Evolutionary conservation across 2,329 filamentous ascomycete species (phyloP).

Genomic region (Microsporum ferrugineum): DNA sequence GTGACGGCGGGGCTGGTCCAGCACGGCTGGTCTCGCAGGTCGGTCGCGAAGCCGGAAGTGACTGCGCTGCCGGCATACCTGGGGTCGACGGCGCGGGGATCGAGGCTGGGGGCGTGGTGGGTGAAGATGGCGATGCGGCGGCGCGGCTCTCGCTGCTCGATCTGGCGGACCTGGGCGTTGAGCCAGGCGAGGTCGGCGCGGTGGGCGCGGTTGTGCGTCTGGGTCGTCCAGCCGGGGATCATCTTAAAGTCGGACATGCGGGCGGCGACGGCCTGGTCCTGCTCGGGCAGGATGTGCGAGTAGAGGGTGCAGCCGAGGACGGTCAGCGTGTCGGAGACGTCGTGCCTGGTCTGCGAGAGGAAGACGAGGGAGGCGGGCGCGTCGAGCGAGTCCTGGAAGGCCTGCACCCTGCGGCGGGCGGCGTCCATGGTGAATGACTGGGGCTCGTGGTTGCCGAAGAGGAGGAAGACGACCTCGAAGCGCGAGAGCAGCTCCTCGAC

Average conservation of each 20-base stretch:
- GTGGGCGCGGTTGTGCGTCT: constrained; percentile 40
- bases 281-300: constrained; percentile 32
- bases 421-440: constrained; percentile 22
- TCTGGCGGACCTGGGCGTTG: constrained; percentile 24
- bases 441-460: constrained; percentile 45
- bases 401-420: constrained; percentile 12
- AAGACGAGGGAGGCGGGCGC: constrained; percentile 24
- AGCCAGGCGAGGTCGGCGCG: constrained; percentile 42
- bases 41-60: constrained; percentile 29
- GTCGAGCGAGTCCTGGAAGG: constrained; percentile 9
- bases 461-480: constrained; percentile 39
- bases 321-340: constrained; percentile 22
- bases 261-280: constrained; percentile 28
- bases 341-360: constrained; percentile 26
- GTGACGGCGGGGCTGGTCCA: constrained; percentile 26
- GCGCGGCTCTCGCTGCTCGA: constrained; percentile 15
- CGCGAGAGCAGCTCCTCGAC: constrained; percentile 34
- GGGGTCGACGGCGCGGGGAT: constrained; percentile 18
- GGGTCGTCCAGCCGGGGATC: constrained; percentile 40
- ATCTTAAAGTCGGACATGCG: constrained; percentile 43
- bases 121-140: constrained; percentile 21
- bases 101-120: constrained; percentile 43
- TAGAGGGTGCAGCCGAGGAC: constrained; percentile 40
- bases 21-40: constrained; percentile 27
- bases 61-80: constrained; percentile 18